Evolutionary conservation across 495 filamentous ascomycete genomes (phyloP).

Genomic region (Aspergillus egyptiacus): DNA sequence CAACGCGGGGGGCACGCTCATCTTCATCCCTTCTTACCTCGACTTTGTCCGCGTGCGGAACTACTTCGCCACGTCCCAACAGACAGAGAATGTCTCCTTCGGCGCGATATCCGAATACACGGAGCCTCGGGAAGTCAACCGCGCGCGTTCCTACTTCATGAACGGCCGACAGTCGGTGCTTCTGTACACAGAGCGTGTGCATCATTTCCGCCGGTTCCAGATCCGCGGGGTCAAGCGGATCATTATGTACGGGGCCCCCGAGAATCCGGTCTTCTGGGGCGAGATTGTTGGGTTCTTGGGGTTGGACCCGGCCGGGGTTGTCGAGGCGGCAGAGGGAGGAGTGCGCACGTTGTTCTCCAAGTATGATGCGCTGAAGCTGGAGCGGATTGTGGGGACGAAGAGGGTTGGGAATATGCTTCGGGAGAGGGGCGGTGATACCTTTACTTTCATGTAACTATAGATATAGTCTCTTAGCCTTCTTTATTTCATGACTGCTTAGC

Average conservation of each 20-base stretch:
- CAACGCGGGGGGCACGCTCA: conserved; percentile 53
- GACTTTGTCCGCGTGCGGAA: conserved; percentile 93
- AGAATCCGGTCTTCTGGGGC: conserved; percentile 82
- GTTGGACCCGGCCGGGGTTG: conserved; percentile 34
- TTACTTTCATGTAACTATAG: conserved; percentile 49
- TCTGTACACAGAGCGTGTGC: conserved; percentile 86
- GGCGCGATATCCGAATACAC: conserved; percentile 87
- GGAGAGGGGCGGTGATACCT: conserved; percentile 79
- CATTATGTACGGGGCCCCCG: conserved; percentile 80
- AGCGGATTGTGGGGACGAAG: conserved; percentile 77
- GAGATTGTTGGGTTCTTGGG: conserved; percentile 74
- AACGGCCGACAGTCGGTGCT: conserved; percentile 74
- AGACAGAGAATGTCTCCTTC: conserved; percentile 66
- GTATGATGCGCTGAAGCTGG: conserved; percentile 83
- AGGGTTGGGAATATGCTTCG: conserved; percentile 64
- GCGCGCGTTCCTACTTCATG: conserved; percentile 82
- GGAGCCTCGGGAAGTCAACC: conserved; percentile 62
- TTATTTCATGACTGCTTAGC: background rate
- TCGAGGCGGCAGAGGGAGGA: conserved; percentile 37
- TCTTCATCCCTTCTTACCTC: conserved; percentile 88
- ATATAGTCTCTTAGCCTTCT: conserved; percentile 3
- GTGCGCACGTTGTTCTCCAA: conserved; percentile 75
- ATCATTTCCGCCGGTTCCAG: conserved; percentile 84
- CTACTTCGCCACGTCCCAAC: conserved; percentile 70
- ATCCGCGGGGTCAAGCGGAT: conserved; percentile 73